Evolutionary conservation across 768 basidiomycete genomes (phyloP).

Genomic region (Kwoniella europaea): DNA sequence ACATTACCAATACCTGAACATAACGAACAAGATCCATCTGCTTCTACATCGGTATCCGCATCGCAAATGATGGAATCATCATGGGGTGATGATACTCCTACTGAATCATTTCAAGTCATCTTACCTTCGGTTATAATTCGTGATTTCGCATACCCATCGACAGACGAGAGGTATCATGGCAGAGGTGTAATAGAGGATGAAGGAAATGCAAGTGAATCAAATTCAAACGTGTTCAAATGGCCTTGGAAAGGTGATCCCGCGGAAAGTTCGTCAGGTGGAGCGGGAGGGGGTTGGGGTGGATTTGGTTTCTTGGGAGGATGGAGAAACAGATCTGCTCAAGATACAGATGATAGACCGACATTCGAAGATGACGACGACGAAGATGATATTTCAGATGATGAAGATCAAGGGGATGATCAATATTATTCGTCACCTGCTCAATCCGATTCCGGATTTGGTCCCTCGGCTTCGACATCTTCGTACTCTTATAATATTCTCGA

Average conservation of each 20-base stretch:
- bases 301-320: slow-evolving; percentile 39
- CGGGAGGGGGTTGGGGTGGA: slow-evolving; percentile 31
- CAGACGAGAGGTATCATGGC: slow-evolving; percentile 41
- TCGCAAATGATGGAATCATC: slow-evolving; percentile 6
- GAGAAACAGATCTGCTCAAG: slow-evolving; percentile 23
- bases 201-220: slow-evolving; percentile 1
- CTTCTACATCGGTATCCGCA: neutral
- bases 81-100: slow-evolving; percentile 9
- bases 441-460: neutral
- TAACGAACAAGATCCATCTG: neutral
- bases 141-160: slow-evolving; percentile 41
- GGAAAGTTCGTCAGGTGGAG: neutral
- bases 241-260: slow-evolving; percentile 14
- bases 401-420: slow-evolving; percentile 27
- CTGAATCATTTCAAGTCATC: slow-evolving; percentile 4
- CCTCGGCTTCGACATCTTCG: neutral
- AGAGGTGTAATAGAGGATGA: slow-evolving; percentile 14
- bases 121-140: slow-evolving; percentile 30
- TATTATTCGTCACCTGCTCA: slow-evolving; percentile 23
- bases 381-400: slow-evolving; percentile 13
- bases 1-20: slow-evolving; percentile 3
- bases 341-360: slow-evolving; percentile 4
- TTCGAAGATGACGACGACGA: slow-evolving; percentile 14
- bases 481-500: slow-evolving; percentile 18
- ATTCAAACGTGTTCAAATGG: slow-evolving; percentile 15